phyloP scores from a whole-genome alignment of 2,329 filamentous ascomycete genomes.

The Exutisphaerella laricina region DNA sequence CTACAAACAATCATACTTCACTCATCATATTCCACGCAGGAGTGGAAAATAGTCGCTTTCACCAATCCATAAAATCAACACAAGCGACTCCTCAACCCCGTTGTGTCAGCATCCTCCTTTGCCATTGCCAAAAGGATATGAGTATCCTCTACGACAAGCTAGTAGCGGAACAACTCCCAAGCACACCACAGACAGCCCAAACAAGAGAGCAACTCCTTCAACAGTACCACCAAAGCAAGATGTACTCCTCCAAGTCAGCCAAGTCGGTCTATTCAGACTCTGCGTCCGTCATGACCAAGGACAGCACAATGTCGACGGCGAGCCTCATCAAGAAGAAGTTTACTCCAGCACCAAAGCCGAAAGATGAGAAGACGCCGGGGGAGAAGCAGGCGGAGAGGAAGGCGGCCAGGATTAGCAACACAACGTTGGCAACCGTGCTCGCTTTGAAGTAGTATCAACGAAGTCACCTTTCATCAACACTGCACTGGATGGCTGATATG shows the following conservation, averaged over 20 bases:
- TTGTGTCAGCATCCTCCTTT: background rate
- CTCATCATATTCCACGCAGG: background rate
- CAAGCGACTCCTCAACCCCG: background rate
- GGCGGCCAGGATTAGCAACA: background rate
- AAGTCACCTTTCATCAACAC: no score
- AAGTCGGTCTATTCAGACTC: background rate
- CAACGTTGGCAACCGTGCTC: background rate
- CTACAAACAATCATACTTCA: no score
- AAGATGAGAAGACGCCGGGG: background rate
- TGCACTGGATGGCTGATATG: no score
- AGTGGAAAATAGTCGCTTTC: background rate
- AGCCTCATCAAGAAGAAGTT: background rate
- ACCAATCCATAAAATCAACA: background rate
- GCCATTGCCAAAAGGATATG: background rate
- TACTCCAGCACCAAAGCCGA: background rate
- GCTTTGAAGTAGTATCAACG: background rate
- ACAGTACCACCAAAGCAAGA: background rate
- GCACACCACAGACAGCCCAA: background rate
- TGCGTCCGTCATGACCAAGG: background rate
- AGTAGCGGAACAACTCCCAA: background rate
- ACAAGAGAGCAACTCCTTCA: background rate
- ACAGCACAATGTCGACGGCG: background rate
- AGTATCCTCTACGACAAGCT: background rate
- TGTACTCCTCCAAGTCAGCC: background rate
- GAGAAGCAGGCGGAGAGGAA: background rate